Evolutionary conservation across 352 stramenopile genomes (phyloP).

Genomic region (Vaucheria bursata): DNA sequence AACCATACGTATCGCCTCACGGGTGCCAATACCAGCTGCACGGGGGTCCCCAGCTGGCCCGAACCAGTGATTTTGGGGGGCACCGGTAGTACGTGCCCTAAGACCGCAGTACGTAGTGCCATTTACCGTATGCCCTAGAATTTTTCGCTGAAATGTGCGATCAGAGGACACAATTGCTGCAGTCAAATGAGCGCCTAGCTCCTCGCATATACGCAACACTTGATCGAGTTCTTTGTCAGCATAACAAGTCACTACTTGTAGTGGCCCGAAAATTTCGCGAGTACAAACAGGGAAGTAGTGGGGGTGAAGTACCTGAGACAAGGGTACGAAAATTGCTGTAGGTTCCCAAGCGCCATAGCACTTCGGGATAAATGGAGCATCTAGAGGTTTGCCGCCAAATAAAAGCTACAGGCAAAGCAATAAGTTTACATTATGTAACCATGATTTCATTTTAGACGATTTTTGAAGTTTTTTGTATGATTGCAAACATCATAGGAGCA

Average conservation of each 20-base stretch:
- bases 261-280: slow-evolving; percentile 94
- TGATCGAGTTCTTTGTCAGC: slow-evolving; percentile 69
- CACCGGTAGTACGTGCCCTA: slow-evolving; percentile 80
- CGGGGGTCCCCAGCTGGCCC: slow-evolving; percentile 88
- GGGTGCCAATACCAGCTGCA: slow-evolving; percentile 91
- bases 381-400: slow-evolving; percentile 84
- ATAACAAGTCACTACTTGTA: slow-evolving; percentile 79
- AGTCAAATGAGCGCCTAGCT: slow-evolving; percentile 92
- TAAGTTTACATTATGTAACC: background rate
- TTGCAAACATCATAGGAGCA: background rate
- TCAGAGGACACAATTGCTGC: slow-evolving; percentile 96
- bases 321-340: slow-evolving; percentile 91
- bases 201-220: slow-evolving; percentile 83
- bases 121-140: slow-evolving; percentile 96
- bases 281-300: slow-evolving; percentile 86
- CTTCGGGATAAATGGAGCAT: slow-evolving; percentile 85
- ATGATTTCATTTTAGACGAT: background rate
- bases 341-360: slow-evolving; percentile 91
- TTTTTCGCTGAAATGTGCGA: slow-evolving; percentile 77
- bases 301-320: slow-evolving; percentile 84
- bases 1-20: slow-evolving; percentile 94
- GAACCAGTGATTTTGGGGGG: slow-evolving; percentile 83
- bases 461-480: background rate
- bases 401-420: slow-evolving; percentile 74
- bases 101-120: slow-evolving; percentile 95